These are phyloP conservation scores for Nemania sp. DNA, from an alignment of 2,329 filamentous ascomycete genomes.

Conservation along the genomic window DNA sequence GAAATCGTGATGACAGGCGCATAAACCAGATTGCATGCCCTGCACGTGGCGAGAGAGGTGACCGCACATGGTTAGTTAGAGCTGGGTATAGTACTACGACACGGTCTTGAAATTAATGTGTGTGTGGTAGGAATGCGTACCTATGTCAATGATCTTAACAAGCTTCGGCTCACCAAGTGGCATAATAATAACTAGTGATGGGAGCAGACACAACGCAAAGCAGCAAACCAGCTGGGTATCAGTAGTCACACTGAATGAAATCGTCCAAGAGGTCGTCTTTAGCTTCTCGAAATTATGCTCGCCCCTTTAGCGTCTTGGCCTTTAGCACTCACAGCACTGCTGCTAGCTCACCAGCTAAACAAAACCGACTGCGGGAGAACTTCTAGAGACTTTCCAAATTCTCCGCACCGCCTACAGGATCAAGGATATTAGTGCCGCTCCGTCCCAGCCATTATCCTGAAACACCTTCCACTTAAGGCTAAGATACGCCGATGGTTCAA, in stretches of 20 bases:
- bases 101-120: not conserved
- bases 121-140: not conserved
- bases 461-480: slow-evolving; percentile 32
- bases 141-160: not conserved
- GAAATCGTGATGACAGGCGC: slow-evolving; percentile 11
- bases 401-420: slow-evolving; percentile 30
- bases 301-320: slow-evolving; percentile 21
- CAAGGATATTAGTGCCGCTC: slow-evolving; percentile 27
- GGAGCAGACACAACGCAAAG: not conserved
- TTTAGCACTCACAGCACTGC: not conserved
- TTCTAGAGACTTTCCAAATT: slow-evolving; percentile 33
- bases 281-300: slow-evolving; percentile 20
- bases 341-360: not conserved
- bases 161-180: slow-evolving; percentile 26
- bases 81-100: not conserved
- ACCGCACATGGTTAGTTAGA: slow-evolving; percentile 1
- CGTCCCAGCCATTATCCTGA: not conserved
- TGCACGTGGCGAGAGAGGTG: slow-evolving; percentile 27
- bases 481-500: not conserved
- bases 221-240: not conserved
- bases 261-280: slow-evolving; percentile 11
- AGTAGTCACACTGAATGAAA: not conserved
- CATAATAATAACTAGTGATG: slow-evolving; percentile 1
- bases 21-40: slow-evolving; percentile 17
- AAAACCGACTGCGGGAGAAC: slow-evolving; percentile 6